phyloP scores from a whole-genome alignment of 2,329 filamentous ascomycete species.

The Calonectria pseudoreteaudii region DNA sequence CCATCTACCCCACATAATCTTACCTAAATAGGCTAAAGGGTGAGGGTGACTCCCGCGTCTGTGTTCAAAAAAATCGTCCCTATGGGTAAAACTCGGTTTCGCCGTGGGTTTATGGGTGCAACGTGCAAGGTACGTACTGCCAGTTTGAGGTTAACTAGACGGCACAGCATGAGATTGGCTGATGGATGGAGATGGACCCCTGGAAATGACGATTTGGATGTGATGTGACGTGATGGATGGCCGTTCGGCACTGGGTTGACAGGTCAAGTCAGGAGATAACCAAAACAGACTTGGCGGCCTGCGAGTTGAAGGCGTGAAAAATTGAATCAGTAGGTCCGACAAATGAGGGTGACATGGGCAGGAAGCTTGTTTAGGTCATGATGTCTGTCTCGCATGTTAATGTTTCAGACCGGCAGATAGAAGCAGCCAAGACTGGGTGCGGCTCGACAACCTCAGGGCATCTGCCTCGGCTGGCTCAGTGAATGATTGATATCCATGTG shows the following conservation, averaged over 20 bases:
- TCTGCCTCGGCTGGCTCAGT: conserved; percentile 11
- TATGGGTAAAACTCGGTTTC: not conserved
- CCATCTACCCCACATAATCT: not conserved
- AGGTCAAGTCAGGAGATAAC: not conserved
- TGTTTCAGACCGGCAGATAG: conserved; percentile 12
- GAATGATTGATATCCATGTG: not conserved
- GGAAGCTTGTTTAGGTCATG: not conserved
- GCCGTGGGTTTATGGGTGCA: not conserved
- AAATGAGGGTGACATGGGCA: not conserved
- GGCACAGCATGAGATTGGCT: conserved; percentile 4
- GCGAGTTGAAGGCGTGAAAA: not conserved
- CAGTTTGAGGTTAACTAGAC: not conserved
- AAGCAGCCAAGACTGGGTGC: not conserved
- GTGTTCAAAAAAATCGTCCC: not conserved
- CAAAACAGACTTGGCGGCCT: not conserved
- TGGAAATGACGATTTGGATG: conserved; percentile 4
- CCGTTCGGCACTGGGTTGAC: not conserved
- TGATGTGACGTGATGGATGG: conserved; percentile 11
- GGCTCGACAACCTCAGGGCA: not conserved
- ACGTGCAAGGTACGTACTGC: not conserved
- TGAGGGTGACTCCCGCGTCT: not conserved
- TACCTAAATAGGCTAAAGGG: not conserved
- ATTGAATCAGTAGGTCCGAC: not conserved
- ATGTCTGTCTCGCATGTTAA: not conserved
- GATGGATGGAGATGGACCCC: not conserved